Percentiles rank a stretch among this genome's conserved stretches.
Conservation (phyloP, 2,329 filamentous ascomycete species). For the Monosporascus sp. region DNA sequence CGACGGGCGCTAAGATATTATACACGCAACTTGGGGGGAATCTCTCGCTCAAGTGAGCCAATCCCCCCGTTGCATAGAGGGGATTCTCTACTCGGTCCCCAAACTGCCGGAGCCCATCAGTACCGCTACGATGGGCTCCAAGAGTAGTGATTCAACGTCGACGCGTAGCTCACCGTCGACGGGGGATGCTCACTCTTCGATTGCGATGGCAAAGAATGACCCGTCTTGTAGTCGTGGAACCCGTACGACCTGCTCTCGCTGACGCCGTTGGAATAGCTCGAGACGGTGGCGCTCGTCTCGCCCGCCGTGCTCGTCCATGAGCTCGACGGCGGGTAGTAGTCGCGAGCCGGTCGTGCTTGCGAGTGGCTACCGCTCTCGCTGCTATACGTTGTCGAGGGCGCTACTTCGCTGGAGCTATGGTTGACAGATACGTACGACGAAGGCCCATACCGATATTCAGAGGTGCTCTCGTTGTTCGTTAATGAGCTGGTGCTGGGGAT, state of each 20-base stretch:
- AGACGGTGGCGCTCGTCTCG: constrained; percentile 36
- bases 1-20: neutral
- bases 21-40: neutral
- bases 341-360: constrained; percentile 33
- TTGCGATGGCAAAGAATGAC: constrained; percentile 25
- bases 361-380: constrained; percentile 11
- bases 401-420: constrained; percentile 29
- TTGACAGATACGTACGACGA: constrained; percentile 33
- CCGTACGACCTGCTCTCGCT: constrained; percentile 44
- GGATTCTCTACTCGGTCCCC: constrained; percentile 3
- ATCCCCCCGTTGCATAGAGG: neutral
- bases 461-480: constrained; percentile 41
- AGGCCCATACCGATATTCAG: constrained; percentile 54
- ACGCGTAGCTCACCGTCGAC: constrained; percentile 41
- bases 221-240: constrained; percentile 44
- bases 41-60: neutral
- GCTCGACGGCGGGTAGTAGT: constrained; percentile 49
- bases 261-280: constrained; percentile 34
- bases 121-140: constrained; percentile 44
- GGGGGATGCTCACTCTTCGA: constrained; percentile 31
- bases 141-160: constrained; percentile 50
- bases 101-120: too few species aligned
- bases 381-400: constrained; percentile 26
- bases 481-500: constrained; percentile 46
- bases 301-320: constrained; percentile 49